Evolutionary conservation across 1,284 basidiomycete genomes (phyloP), one percentile per base, ranked within the genome.

Genomic region (Fistulinella cinereoalba): DNA sequence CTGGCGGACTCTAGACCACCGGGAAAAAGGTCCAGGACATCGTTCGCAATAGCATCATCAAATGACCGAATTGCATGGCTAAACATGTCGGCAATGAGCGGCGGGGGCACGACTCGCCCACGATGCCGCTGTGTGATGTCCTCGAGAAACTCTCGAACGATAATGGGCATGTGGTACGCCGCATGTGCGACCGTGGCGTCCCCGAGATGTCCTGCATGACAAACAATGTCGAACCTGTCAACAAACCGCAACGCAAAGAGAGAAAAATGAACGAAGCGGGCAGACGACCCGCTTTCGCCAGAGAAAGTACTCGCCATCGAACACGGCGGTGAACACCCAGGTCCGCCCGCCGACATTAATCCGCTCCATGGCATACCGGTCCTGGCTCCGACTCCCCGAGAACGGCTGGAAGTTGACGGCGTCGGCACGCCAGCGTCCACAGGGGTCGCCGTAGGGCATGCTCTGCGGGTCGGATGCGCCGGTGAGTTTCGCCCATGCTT

Each of bases 151-250:
- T 82, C 71, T 29, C 72, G 73, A 28, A 85, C 72, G 57, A 85
- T 85, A 55, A 83, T 80, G 41, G 83, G 83, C 46, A 86, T 70
- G 58, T 84, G 80, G 55, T 79, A 71, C 31, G 80, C 77, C 45
- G 82, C 80, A 53, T 85, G 81, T 53, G 80, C 77, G 10, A 83
- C 85, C 0, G 83, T 85, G 44, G 76, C 76, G 57, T 83, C 80
- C 31, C 83, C 83, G 28, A 83, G 73, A 62, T 86, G 82, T 33
- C 83, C 82, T 84, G 53, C 15, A 23, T 40, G 50, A 16, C 11
- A 31, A 12, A 29, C 37, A 38, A 39, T n/a, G n/a, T n/a, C n/a
- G n/a, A n/a, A n/a, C 34, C 7, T n/a, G 41, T 52, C 25, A 27
- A 27, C 25, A 27, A 27, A 27, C 7, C 25, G 12, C 25, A 12